These are phyloP conservation scores for Colletotrichum incanum DNA, from an alignment of 2,329 filamentous ascomycete genomes.

Conservation along the genomic window DNA sequence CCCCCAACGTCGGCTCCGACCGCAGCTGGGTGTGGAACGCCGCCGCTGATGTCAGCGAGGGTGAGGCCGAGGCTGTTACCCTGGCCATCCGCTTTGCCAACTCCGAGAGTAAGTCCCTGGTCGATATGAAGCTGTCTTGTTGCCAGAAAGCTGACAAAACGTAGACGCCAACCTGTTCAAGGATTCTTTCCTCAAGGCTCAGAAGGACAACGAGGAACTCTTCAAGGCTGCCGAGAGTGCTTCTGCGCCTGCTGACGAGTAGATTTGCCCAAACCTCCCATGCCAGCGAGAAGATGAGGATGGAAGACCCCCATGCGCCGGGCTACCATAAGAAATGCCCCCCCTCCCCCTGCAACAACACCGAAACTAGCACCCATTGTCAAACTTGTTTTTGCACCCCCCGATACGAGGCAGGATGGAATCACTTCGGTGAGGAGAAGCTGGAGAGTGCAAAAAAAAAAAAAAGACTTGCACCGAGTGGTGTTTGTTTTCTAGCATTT, in stretches of 20 bases:
- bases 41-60: conserved; percentile 97
- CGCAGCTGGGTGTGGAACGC: conserved; percentile 99
- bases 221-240: conserved; percentile 70
- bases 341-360: conserved; percentile 26
- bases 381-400: conserved; percentile 33
- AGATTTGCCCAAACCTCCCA: conserved; percentile 13
- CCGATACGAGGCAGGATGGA: conserved; percentile 32
- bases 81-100: conserved; percentile 98
- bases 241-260: conserved; percentile 47
- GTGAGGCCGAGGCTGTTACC: conserved; percentile 95
- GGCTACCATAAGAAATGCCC: conserved; percentile 4
- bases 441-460: conserved; percentile 39
- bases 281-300: conserved; percentile 20
- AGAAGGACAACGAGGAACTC: conserved; percentile 93
- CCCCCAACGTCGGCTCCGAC: conserved; percentile 97
- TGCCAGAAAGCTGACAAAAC: conserved; percentile 47
- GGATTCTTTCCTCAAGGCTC: conserved; percentile 96
- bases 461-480: conserved; percentile 40
- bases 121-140: not conserved
- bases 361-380: conserved; percentile 39
- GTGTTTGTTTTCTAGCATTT: conserved; percentile 40
- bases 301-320: conserved; percentile 9
- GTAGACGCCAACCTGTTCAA: conserved; percentile 97
- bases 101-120: conserved; percentile 83
- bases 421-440: conserved; percentile 30